phyloP scores from a whole-genome alignment of 2,329 filamentous ascomycete species.

The Onygena corvina region DNA sequence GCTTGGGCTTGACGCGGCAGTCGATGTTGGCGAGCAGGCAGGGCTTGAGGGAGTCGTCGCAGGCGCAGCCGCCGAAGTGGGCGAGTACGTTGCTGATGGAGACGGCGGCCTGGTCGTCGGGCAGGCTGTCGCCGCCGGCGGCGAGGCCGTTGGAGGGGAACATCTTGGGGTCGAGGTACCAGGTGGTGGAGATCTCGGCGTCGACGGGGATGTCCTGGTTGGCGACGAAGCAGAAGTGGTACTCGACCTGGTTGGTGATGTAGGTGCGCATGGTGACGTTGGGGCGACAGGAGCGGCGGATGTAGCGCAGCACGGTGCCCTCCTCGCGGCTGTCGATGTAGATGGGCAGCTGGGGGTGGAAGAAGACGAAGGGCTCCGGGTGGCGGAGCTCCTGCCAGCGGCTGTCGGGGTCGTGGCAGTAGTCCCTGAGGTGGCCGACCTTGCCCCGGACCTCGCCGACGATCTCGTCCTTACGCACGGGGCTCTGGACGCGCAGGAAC shows the following conservation, averaged over 20 bases:
- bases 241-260: constrained; percentile 63
- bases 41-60: constrained; percentile 26
- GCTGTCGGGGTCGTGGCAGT: constrained; percentile 54
- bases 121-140: constrained; percentile 30
- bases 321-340: constrained; percentile 87
- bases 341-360: constrained; percentile 76
- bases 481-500: constrained; percentile 40
- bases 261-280: constrained; percentile 84
- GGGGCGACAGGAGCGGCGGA: constrained; percentile 81
- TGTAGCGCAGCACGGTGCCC: constrained; percentile 74
- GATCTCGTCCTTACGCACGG: constrained; percentile 42
- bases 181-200: constrained; percentile 38
- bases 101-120: constrained; percentile 33
- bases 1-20: constrained; percentile 29
- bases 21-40: constrained; percentile 35
- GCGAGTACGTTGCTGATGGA: constrained; percentile 39
- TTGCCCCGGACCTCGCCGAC: constrained; percentile 66
- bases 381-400: constrained; percentile 53
- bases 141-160: constrained; percentile 30
- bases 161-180: constrained; percentile 36
- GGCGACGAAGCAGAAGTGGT: constrained; percentile 87
- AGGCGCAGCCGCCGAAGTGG: constrained; percentile 41
- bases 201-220: constrained; percentile 58
- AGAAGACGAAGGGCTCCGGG: constrained; percentile 62
- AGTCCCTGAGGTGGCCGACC: constrained; percentile 61